These are phyloP conservation scores for Pinus tabuliformis DNA, from an alignment of 75 land plant genomes.

Conservation along the genomic window DNA sequence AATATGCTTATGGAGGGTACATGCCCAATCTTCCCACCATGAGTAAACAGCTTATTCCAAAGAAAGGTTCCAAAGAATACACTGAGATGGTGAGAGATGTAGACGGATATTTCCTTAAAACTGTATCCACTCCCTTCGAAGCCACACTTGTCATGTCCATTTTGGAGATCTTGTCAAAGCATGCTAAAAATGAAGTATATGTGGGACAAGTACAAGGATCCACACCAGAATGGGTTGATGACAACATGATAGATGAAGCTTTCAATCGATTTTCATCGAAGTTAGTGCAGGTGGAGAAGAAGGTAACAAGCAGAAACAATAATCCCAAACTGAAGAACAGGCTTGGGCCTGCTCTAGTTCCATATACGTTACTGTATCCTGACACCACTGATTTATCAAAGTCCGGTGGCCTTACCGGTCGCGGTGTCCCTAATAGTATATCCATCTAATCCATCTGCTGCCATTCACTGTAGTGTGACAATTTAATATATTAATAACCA, in stretches of 20 bases:
- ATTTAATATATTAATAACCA: constrained; percentile 12
- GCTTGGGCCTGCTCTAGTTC: constrained; percentile 52
- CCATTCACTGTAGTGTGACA: too few species aligned
- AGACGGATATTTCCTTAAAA: constrained; percentile 22
- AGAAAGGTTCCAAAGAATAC: constrained; percentile 17
- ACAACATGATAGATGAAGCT: constrained; percentile 21
- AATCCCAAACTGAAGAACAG: constrained; percentile 39
- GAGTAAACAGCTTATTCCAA: constrained; percentile 8
- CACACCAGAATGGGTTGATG: constrained; percentile 28
- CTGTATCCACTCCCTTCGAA: constrained; percentile 42
- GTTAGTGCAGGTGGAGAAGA: constrained; percentile 36
- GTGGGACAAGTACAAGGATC: constrained; percentile 39
- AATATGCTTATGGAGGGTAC: constrained; percentile 63
- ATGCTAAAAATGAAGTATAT: constrained; percentile 73
- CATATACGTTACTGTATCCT: constrained; percentile 65
- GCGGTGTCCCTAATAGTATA: constrained; percentile 67
- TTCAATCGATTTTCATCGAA: constrained; percentile 37
- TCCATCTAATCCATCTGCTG: constrained; percentile 31
- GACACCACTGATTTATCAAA: constrained; percentile 28
- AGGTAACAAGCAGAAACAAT: constrained; percentile 38
- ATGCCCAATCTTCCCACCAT: constrained; percentile 22
- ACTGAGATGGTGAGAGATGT: constrained; percentile 32
- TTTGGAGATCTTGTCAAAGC: constrained; percentile 53
- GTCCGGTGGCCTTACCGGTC: constrained; percentile 41
- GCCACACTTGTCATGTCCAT: constrained; percentile 52